These are phyloP conservation scores for Euphrasia arctica DNA, from an alignment of 305 asterid genomes.

Conservation along the genomic window DNA sequence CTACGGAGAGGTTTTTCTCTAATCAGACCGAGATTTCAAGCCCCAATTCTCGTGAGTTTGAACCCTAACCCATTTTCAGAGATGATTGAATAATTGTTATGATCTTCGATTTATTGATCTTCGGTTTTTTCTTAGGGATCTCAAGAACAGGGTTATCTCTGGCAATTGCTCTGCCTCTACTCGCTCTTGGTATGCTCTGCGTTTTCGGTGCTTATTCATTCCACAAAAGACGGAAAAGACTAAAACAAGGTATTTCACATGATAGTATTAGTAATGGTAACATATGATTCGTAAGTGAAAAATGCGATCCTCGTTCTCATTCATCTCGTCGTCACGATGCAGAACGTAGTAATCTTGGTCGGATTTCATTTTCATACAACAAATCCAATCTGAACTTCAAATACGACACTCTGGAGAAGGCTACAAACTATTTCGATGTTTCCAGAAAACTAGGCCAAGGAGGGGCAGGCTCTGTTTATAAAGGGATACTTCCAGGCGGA, in stretches of 20 bases:
- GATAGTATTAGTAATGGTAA: neutral
- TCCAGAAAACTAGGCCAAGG: slow-evolving; percentile 82
- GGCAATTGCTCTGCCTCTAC: slow-evolving; percentile 54
- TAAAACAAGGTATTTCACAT: slow-evolving; percentile 46
- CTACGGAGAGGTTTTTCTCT: slow-evolving; percentile 54
- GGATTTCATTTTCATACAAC: slow-evolving; percentile 55
- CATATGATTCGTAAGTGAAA: neutral
- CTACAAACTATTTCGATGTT: slow-evolving; percentile 68
- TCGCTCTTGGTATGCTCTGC: slow-evolving; percentile 64
- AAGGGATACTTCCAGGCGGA: slow-evolving; percentile 65
- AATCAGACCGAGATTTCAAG: slow-evolving; percentile 26
- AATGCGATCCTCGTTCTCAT: neutral
- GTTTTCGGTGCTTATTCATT: slow-evolving; percentile 47
- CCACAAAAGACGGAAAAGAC: slow-evolving; percentile 38
- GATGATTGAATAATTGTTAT: slow-evolving; percentile 9
- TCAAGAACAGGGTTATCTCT: slow-evolving; percentile 43
- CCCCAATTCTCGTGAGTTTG: slow-evolving; percentile 43
- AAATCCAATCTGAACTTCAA: slow-evolving; percentile 76
- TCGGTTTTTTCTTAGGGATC: slow-evolving; percentile 33
- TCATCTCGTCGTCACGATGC: slow-evolving; percentile 22
- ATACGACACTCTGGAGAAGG: slow-evolving; percentile 83
- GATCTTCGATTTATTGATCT: neutral
- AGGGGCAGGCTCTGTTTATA: slow-evolving; percentile 84
- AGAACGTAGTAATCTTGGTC: slow-evolving; percentile 71
- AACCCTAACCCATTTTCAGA: neutral